Evolutionary conservation across 352 stramenopile genomes (phyloP).

Genomic region (Phytophthora ramorum): DNA sequence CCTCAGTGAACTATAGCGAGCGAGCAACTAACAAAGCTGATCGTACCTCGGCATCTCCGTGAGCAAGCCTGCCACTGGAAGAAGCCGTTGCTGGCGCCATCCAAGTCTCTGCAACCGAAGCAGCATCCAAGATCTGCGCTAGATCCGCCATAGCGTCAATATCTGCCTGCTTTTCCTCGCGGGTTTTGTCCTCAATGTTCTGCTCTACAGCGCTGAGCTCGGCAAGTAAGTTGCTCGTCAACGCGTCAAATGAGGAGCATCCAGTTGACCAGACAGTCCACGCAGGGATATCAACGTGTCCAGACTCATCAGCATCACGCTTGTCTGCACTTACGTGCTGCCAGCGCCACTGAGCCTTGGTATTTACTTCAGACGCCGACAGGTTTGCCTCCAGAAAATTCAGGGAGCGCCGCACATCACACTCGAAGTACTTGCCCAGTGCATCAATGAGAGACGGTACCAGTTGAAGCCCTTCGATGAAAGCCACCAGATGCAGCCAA

Average conservation of each 20-base stretch:
- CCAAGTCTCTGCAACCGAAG: constrained; percentile 57
- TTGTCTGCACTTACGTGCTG: constrained; percentile 21
- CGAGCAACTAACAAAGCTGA: neutral
- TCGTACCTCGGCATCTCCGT: constrained; percentile 37
- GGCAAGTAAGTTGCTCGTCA: constrained; percentile 65
- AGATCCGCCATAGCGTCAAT: constrained; percentile 50
- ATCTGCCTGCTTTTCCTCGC: constrained; percentile 48
- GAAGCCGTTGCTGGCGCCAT: constrained; percentile 15
- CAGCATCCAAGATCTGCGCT: constrained; percentile 52
- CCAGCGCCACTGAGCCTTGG: constrained; percentile 35
- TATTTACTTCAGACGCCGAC: constrained; percentile 22
- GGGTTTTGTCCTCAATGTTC: constrained; percentile 44
- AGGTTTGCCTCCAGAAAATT: constrained; percentile 73
- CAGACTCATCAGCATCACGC: constrained; percentile 2
- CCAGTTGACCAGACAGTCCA: constrained; percentile 54
- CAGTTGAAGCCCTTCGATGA: constrained; percentile 60
- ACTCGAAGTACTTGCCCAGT: constrained; percentile 63
- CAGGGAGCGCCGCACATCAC: constrained; percentile 73
- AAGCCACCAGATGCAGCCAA: constrained; percentile 72
- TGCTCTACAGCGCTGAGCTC: constrained; percentile 36
- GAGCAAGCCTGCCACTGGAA: neutral
- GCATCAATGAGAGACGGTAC: constrained; percentile 39
- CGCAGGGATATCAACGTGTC: constrained; percentile 40
- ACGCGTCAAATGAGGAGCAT: constrained; percentile 57
- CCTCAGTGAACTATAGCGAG: neutral